These are phyloP conservation scores for Aspergillus pseudoviridinutans DNA, from an alignment of 2,329 filamentous ascomycete species.

Conservation along the genomic window DNA sequence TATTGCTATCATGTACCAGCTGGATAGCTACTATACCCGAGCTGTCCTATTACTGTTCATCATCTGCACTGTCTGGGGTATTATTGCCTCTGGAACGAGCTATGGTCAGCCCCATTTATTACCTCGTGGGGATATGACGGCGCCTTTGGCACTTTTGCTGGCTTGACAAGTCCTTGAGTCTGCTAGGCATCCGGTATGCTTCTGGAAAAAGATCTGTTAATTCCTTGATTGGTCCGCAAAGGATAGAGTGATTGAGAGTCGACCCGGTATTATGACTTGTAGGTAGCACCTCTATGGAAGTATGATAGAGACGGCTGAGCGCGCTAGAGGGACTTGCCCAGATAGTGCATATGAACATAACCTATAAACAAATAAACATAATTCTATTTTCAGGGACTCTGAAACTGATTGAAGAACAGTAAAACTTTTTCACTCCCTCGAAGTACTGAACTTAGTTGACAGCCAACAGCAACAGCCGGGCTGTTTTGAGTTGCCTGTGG, in stretches of 20 bases:
- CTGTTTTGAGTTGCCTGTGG: too few relatives aligned
- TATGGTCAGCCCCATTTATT: slow-evolving; percentile 32
- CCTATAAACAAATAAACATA: neutral
- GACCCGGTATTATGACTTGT: too few relatives aligned
- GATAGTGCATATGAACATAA: neutral
- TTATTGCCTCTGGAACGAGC: slow-evolving; percentile 44
- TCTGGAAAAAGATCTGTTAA: slow-evolving; percentile 28
- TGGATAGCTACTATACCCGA: slow-evolving; percentile 44
- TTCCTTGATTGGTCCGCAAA: slow-evolving; percentile 20
- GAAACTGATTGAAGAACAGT: too few relatives aligned
- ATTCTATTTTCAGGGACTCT: too few relatives aligned
- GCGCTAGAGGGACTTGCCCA: too few relatives aligned
- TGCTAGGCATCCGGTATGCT: slow-evolving; percentile 27
- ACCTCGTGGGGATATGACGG: slow-evolving; percentile 29
- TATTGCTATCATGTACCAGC: slow-evolving; percentile 42
- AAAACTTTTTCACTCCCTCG: too few relatives aligned
- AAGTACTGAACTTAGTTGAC: neutral
- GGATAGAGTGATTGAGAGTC: neutral
- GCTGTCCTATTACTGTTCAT: slow-evolving; percentile 44
- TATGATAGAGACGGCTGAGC: too few relatives aligned
- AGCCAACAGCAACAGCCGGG: neutral
- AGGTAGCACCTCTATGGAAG: too few relatives aligned
- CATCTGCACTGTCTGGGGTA: slow-evolving; percentile 45
- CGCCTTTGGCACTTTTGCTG: slow-evolving; percentile 28
- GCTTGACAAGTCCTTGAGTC: slow-evolving; percentile 26